Base-by-base conservation (phyloP, 495 filamentous ascomycete genomes). In the Xylaria telfairii region DNA sequence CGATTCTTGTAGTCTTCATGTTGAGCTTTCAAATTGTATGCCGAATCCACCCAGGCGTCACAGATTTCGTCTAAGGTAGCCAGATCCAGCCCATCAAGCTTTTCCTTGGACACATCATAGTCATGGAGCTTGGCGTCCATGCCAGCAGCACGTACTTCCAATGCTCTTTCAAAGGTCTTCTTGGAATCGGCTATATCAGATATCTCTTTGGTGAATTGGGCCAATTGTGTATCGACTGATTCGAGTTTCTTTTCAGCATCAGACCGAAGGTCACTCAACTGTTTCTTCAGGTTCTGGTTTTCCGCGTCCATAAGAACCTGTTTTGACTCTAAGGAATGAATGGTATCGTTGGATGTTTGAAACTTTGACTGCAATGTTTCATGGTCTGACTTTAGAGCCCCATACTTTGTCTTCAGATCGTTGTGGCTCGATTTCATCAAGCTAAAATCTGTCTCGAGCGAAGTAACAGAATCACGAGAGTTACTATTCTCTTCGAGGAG, bases 61-160 rank as follows among this genome's bases (percentile, higher is more conserved):
- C 69, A 53, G 1, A 78, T 72, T 32, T 78, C 74, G 37, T 75
- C 72, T 6, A 71, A 71, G 0, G 68, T 70, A 12, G 60, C 51
- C 68, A 77, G 67, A 17, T 78, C 76, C 15, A 78, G 62, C n/a
- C 75, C 71, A 44, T 74, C 73, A 49, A 77, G 67, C 62, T 74
- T 75, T 9, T 59, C 68, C 41, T 65, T 65, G 34, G 59, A 24
- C 1, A 65, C 61, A 8, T 59, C 68, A 63, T 70, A 65, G 28
- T 70, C 57, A 32, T 56, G 70, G 0, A 73, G 26, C 28, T 71
- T 70, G 46, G 60, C 30, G 26, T 60, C 68, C 37, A 65, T 49
- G n/a, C 49, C 61, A 42, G 47, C 13, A 17, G 42, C 37, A 24
- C 61, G 68, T 28, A 65, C 15, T 30, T 65, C n/a, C 10, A 59